phyloP scores from a whole-genome alignment of 371 early-diverging fungal species.

The Capillidium rhysosporum region DNA sequence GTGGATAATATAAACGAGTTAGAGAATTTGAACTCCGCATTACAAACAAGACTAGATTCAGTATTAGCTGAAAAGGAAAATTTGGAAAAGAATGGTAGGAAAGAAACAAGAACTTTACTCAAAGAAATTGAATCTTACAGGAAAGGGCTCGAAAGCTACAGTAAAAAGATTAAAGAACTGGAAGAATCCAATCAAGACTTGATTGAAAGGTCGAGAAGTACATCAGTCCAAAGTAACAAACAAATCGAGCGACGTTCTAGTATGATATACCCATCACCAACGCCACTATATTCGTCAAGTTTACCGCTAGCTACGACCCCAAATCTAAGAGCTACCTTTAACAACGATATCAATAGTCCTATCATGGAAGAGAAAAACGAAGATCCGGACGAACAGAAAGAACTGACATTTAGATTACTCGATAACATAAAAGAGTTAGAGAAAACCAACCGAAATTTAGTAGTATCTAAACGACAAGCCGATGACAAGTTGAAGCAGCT shows the following conservation, averaged over 20 bases:
- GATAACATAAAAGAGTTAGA: slow-evolving; percentile 2
- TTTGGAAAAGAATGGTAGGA: background rate
- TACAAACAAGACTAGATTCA: background rate
- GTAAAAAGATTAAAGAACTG: no score
- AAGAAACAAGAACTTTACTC: background rate
- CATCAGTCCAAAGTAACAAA: background rate
- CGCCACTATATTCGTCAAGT: background rate
- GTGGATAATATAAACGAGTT: background rate
- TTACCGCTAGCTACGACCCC: background rate
- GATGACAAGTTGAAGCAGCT: background rate
- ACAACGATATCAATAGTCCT: background rate
- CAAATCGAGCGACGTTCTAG: background rate
- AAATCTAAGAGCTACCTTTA: background rate
- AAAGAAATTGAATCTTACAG: background rate
- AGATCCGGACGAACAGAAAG: background rate
- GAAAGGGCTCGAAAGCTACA: no score
- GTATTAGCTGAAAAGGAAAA: background rate
- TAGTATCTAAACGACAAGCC: background rate
- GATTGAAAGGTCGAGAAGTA: background rate
- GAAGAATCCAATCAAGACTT: background rate
- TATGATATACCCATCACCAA: background rate
- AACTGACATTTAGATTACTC: background rate
- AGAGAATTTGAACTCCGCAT: background rate
- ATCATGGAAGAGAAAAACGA: background rate
- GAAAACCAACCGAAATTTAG: background rate